These are phyloP conservation scores for Aspergillus luchuensis DNA, from an alignment of 2,329 filamentous ascomycete genomes.

Conservation along the genomic window DNA sequence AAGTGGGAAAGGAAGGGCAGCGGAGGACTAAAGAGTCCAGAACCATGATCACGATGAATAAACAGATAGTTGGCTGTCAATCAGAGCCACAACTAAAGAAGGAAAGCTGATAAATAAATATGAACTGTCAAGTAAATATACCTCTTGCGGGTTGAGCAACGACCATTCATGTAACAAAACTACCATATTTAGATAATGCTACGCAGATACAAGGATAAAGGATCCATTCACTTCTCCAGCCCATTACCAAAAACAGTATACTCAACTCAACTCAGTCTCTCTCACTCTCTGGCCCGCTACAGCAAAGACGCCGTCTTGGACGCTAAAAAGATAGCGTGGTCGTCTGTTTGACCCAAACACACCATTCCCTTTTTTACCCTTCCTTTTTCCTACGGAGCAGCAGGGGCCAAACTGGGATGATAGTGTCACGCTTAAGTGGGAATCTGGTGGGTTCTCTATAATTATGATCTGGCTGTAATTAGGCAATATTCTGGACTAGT, in stretches of 20 bases:
- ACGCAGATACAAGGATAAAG: no score
- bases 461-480: not conserved
- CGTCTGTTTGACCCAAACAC: not conserved
- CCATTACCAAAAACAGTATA: not conserved
- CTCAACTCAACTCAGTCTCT: not conserved
- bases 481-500: not conserved
- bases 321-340: constrained; percentile 2
- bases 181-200: no score
- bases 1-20: no score
- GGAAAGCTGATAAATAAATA: no score
- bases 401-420: constrained; percentile 2
- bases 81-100: no score
- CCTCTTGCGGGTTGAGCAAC: no score
- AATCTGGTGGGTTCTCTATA: not conserved
- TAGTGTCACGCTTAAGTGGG: constrained; percentile 2
- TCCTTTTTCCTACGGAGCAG: not conserved
- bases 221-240: not conserved
- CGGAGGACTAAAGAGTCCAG: no score
- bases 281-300: no score
- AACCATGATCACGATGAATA: no score
- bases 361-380: not conserved
- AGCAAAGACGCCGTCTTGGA: not conserved
- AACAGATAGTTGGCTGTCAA: no score
- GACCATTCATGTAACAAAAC: no score
- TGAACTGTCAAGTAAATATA: no score